Evolutionary conservation across 257 asterid species (phyloP), one percentile per base, ranked within the genome.

Genomic region (Solanum ossicruentum): DNA sequence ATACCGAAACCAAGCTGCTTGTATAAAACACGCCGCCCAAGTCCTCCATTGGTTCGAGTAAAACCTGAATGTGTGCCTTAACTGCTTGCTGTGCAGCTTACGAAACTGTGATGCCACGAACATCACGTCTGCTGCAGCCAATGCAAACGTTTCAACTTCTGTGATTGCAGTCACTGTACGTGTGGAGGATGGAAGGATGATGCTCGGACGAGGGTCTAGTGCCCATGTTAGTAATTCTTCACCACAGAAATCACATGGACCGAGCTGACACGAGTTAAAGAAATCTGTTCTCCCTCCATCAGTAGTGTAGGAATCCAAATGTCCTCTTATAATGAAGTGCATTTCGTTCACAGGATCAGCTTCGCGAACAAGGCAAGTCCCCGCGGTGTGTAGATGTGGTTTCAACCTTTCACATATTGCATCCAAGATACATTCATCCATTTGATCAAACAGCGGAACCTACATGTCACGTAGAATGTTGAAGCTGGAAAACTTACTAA

Each of bases 31-130:
- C 12, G 96, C 96, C 8, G 92, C 97, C 97, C 97, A 93, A 8
- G 95, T 91, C 89, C 97, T 84, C 97, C 97, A 93, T 49, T 92
- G 96, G 23, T 92, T 93, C 20, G 97, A 93, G 63, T 93, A 89
- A 84, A 89, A 91, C 86, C 96, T 84, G 15, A 93, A 92, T 11
- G 92, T 93, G 4, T 93, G 97, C 90, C 89, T 93, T 57, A 93
- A 70, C 77, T 92, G 93, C 87, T 93, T 93, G 88, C 93, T 91
- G 10, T 92, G 96, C 21, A 93, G 85, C 78, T 90, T 93, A 36
- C 93, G 85, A 82, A 92, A 93, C 75, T 93, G 96, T 8, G 93
- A 90, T 8, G 97, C 90, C 2, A 93, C 96, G 28, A 91, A 93
- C 32, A 82, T 92, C 26, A 93, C 88, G 60, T 93, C 97, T 58